Base-by-base conservation (phyloP, 2,329 filamentous ascomycete genomes). In the Fusarium sp. region DNA sequence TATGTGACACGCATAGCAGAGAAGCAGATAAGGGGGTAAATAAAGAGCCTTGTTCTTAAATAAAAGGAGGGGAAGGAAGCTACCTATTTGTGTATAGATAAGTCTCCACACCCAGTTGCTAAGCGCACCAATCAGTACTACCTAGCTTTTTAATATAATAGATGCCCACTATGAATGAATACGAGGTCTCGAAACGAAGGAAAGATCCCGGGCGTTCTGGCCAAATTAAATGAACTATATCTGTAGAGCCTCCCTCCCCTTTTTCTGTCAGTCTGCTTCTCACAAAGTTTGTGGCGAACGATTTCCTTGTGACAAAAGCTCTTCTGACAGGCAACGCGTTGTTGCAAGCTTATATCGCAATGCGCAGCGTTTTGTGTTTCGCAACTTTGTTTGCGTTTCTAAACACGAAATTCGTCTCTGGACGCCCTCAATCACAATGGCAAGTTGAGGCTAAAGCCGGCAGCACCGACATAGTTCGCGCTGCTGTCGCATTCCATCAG, bases 401-500 rank as follows among this genome's bases (percentile, higher is more conserved):
- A 20, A 16, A n/a, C 37, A n/a, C 21, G 3, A 18, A 33, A 26
- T 15, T 31, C 9, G 47, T 13, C 12, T 13, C 5, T 35, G 54
- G 21, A 0, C 47, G 38, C 20, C 54, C 54, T n/a, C 54, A 54
- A n/a, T 41, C 54, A 4, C 47, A 54, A 28, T 57, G 54, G 37
- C 20, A 28, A n/a, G 23, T 20, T 4, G 42, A 48, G 2, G 20
- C 47, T 2, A 47, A 39, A 1, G 26, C 38, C 3, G 16, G 35
- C 18, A 24, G 29, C 29, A 6, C n/a, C 4, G 47, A 57, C 10
- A n/a, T 57, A 12, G 37, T 57, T 42, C 47, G 54, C 12, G 54
- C 54, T 29, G 46, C 54, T 8, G 47, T 57, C 21, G 54, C 54
- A 18, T 57, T 57, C 2, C 54, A 57, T 10, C 54, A 57, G 15